phyloP scores from a whole-genome alignment of 2,329 filamentous ascomycete genomes.

The Parasarocladium wereldwijsianum region DNA sequence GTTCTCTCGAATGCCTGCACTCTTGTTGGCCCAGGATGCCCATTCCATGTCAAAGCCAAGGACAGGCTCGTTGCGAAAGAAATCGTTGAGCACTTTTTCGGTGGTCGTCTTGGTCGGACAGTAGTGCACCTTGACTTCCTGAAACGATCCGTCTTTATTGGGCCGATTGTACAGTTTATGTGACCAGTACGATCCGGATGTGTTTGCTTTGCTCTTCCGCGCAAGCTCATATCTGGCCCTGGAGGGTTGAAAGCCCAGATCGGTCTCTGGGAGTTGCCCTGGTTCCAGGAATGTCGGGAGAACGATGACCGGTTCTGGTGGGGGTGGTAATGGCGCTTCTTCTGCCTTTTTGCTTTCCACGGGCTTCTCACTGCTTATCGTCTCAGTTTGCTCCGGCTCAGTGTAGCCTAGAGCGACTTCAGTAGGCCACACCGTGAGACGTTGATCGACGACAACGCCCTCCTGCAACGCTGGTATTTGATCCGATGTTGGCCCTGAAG shows the following conservation, averaged over 20 bases:
- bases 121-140: slow-evolving; percentile 59
- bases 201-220: slow-evolving; percentile 26
- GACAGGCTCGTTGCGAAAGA: slow-evolving; percentile 55
- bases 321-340: background rate
- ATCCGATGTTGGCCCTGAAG: no score
- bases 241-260: slow-evolving; percentile 30
- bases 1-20: slow-evolving; percentile 44
- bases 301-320: background rate
- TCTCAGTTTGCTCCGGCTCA: no score
- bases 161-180: slow-evolving; percentile 51
- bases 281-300: slow-evolving; percentile 1
- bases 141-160: slow-evolving; percentile 20
- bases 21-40: slow-evolving; percentile 36
- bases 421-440: no score
- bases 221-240: slow-evolving; percentile 31
- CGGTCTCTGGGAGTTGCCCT: slow-evolving; percentile 19
- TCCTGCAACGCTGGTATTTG: no score
- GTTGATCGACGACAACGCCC: no score
- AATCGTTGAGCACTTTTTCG: slow-evolving; percentile 46
- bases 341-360: background rate
- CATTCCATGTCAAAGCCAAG: slow-evolving; percentile 91
- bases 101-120: slow-evolving; percentile 53
- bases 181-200: slow-evolving; percentile 47
- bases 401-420: no score
- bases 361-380: background rate